These are phyloP conservation scores for Dioscorea cayenensis DNA, from an alignment of 116 monocot species.

Conservation along the genomic window DNA sequence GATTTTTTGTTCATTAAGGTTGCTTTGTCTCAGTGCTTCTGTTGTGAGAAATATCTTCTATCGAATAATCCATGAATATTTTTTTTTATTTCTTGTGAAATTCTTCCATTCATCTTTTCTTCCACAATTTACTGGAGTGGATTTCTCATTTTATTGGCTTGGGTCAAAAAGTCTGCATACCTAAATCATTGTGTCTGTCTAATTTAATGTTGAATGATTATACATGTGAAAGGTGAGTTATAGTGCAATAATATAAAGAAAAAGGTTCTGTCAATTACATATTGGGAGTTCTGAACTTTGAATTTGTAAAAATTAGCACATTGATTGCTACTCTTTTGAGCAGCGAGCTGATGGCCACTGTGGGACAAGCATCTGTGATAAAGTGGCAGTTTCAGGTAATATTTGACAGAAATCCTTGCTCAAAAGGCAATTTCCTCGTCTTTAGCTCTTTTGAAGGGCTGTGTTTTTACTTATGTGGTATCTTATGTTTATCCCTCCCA, in stretches of 20 bases:
- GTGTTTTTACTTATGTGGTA: neutral
- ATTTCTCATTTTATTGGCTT: too few species aligned
- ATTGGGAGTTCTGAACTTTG: neutral
- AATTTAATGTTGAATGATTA: too few species aligned
- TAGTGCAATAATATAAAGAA: neutral
- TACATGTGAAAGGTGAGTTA: neutral
- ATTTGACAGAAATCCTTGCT: neutral
- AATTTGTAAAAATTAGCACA: neutral
- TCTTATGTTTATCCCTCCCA: neutral
- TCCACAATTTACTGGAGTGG: too few species aligned
- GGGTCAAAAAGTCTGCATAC: too few species aligned
- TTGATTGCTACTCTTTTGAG: constrained; percentile 1
- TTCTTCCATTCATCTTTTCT: too few species aligned
- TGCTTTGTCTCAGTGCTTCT: too few species aligned
- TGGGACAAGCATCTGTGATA: neutral
- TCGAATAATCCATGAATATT: too few species aligned
- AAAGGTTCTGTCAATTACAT: neutral
- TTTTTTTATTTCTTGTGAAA: too few species aligned
- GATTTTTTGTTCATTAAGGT: too few species aligned
- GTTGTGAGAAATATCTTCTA: too few species aligned
- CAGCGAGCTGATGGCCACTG: neutral
- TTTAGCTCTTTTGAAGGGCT: neutral
- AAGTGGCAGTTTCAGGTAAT: neutral
- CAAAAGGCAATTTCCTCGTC: neutral
- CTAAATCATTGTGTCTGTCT: too few species aligned